Percentiles rank a stretch among this genome's conserved stretches.
These are phyloP conservation scores for Brassica nigra DNA, from an alignment of 345 rosid genomes.

Conservation along the genomic window DNA sequence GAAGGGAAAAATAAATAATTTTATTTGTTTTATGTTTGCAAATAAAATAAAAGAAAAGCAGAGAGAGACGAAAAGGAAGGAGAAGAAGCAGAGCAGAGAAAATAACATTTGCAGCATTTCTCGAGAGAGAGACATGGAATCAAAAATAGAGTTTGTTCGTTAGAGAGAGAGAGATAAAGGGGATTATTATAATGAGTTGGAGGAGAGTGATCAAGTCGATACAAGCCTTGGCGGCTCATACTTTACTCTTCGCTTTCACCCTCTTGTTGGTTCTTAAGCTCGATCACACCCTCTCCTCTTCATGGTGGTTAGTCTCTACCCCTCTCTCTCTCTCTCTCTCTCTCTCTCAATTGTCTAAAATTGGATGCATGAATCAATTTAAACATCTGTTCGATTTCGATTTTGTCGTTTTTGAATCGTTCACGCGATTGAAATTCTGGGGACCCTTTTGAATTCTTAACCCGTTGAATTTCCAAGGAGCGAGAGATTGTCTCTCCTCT, in stretches of 20 bases:
- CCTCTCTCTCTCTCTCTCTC: conserved; percentile 2
- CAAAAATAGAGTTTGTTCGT: not conserved
- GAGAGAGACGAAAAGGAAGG: conserved; percentile 16
- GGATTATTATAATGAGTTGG: conserved; percentile 57
- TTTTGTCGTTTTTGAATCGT: not conserved
- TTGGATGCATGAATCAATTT: conserved; percentile 17
- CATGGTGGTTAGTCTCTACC: conserved; percentile 74
- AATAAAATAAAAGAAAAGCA: not conserved
- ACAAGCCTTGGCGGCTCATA: conserved; percentile 83
- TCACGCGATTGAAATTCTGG: not conserved
- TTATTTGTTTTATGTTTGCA: too few relatives aligned
- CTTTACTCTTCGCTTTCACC: conserved; percentile 71
- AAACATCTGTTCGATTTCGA: not conserved
- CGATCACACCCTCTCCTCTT: conserved; percentile 57
- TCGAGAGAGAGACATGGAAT: conserved; percentile 11
- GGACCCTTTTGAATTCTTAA: not conserved
- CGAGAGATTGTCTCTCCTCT: conserved; percentile 12
- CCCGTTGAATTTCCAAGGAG: too few relatives aligned
- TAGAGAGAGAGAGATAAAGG: not conserved
- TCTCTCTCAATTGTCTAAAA: not conserved
- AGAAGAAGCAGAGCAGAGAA: conserved; percentile 21
- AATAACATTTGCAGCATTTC: conserved; percentile 3
- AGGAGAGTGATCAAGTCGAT: conserved; percentile 88
- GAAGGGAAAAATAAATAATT: too few relatives aligned
- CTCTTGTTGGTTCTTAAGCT: conserved; percentile 74